Conservation (phyloP, 2,329 filamentous ascomycete species). For the Lecanoromycetidae sp. region DNA sequence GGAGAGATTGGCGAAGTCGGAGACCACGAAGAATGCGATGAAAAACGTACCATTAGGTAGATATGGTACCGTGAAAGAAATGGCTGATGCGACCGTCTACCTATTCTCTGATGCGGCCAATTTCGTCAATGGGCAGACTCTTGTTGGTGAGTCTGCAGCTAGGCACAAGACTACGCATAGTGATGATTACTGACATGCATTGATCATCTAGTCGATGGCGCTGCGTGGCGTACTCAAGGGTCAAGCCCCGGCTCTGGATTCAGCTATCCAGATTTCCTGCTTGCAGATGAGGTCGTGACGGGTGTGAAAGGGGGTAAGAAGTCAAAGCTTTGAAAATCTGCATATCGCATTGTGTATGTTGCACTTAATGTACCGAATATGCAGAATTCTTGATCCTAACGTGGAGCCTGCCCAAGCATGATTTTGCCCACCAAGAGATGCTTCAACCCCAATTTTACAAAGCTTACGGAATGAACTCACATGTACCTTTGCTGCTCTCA, state of each 20-base stretch:
- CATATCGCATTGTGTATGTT: background rate
- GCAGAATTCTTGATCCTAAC: too few species aligned
- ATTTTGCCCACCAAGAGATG: too few species aligned
- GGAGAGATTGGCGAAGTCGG: slow-evolving; percentile 47
- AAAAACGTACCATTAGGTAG: slow-evolving; percentile 58
- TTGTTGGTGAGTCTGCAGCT: slow-evolving; percentile 61
- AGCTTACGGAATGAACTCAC: too few species aligned
- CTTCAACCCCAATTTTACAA: too few species aligned
- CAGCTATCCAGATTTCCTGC: slow-evolving; percentile 47
- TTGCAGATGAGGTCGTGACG: slow-evolving; percentile 41
- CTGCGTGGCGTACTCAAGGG: slow-evolving; percentile 35
- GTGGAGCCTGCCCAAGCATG: too few species aligned
- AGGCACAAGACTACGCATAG: too few species aligned
- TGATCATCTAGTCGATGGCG: slow-evolving; percentile 37
- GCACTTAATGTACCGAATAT: too few species aligned
- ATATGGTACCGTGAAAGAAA: slow-evolving; percentile 69
- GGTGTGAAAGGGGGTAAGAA: slow-evolving; percentile 48
- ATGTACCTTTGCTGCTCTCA: too few species aligned
- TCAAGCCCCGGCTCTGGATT: slow-evolving; percentile 30
- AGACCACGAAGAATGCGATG: slow-evolving; percentile 35
- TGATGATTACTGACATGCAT: background rate
- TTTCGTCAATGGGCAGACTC: slow-evolving; percentile 70
- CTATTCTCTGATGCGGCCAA: slow-evolving; percentile 76
- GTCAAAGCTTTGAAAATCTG: slow-evolving; percentile 36
- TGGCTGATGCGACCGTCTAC: slow-evolving; percentile 84